Base-by-base conservation (phyloP, 2,329 filamentous ascomycete species). In the Penicillium polonicum region DNA sequence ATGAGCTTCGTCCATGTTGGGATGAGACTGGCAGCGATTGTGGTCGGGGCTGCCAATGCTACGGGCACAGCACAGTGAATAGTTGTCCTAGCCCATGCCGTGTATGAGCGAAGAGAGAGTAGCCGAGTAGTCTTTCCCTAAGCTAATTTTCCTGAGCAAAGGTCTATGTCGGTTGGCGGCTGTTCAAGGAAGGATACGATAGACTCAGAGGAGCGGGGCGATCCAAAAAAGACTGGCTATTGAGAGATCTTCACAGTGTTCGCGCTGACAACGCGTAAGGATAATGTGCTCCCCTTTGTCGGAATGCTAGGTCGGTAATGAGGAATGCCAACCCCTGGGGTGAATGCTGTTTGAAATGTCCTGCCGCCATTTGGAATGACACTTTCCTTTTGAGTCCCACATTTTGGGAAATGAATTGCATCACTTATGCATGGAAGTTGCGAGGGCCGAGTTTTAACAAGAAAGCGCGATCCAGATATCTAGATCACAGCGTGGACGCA, bases 1-100 rank as follows among this genome's bases (percentile, higher is more conserved):
- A 43, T 60, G 53, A 39, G 59, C 60, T 55, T 54, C 57, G 39
- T 60, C 67, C 70, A 73, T 73, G 29, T 59, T 69, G 59, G 54
- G 45, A 44, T 50, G 55, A 49, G 54, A 43, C 44, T 52, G 50
- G 48, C 27, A 23, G 25, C 8, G 35, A 48, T 39, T 38, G 33
- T 25, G 25, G 39, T 46, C 61, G 52, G 36, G 46, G 45, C 39
- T 38, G 44, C 60, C 52, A 60, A 65, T 62, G 55, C 53, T 56
- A 41, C 52, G 33, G 61, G 63, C 68, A 64, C 57, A 45, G 62
- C 68, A 62, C 59, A 45, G 44, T 61, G 57, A 50, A 48, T 23
- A 23, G 44, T 57, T 52, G 17, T 12, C 31, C 51, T 58, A 52
- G 58, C 57, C 61, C 65, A 67, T 67, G 55, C 59, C 65, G 60